Percentiles rank a stretch among this genome's conserved stretches.
Conservation (phyloP, 345 rosid species). For the Gossypium turneri region DNA sequence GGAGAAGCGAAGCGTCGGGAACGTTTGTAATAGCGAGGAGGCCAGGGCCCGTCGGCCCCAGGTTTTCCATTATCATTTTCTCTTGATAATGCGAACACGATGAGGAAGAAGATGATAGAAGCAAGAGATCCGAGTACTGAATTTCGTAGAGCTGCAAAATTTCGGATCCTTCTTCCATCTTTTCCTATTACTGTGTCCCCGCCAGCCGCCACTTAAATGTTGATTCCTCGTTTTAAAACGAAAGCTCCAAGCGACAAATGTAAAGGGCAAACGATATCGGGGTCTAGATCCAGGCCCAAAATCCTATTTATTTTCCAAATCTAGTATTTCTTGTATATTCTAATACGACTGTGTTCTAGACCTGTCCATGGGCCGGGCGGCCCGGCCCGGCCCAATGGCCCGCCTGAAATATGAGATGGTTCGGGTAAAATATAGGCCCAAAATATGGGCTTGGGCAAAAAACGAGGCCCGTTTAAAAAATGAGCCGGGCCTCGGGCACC, state of each 20-base stretch:
- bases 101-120: slow-evolving; percentile 23
- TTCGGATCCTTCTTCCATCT: slow-evolving; percentile 40
- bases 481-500: no score
- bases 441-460: no score
- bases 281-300: background rate
- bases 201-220: background rate
- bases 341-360: no score
- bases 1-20: slow-evolving; percentile 49
- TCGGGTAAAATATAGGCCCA: no score
- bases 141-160: slow-evolving; percentile 50
- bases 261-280: background rate
- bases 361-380: no score
- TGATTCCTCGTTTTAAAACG: background rate
- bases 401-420: no score
- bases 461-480: no score
- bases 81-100: slow-evolving; percentile 26
- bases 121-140: slow-evolving; percentile 48
- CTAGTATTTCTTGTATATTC: background rate
- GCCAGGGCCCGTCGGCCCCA: slow-evolving; percentile 75
- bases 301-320: background rate
- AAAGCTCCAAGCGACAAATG: background rate
- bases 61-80: slow-evolving; percentile 49
- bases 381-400: no score
- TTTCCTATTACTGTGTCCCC: slow-evolving; percentile 2
- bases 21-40: slow-evolving; percentile 60